Percentiles rank a stretch among this genome's conserved stretches.
These are phyloP conservation scores for Tephrocybe sp. DNA, from an alignment of 768 basidiomycete genomes.

Conservation along the genomic window DNA sequence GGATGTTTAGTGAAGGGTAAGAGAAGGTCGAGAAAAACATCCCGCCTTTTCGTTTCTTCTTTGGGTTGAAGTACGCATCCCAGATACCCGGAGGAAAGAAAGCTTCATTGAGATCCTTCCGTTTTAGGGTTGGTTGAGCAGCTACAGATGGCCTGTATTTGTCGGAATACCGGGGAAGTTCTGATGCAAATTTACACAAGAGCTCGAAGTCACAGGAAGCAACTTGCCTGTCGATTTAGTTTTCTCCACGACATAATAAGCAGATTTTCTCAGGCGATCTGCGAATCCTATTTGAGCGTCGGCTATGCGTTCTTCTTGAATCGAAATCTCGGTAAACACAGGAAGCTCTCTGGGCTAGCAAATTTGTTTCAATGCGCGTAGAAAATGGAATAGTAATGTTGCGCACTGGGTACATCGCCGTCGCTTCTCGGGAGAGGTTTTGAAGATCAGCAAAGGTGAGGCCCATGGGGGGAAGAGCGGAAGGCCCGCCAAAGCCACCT, in stretches of 20 bases:
- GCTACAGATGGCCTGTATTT: constrained; percentile 67
- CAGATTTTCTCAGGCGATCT: constrained; percentile 60
- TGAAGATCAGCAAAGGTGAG: constrained; percentile 80
- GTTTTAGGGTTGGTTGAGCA: constrained; percentile 64
- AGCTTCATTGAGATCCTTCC: constrained; percentile 65
- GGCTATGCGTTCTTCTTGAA: constrained; percentile 63
- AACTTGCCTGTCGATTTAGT: constrained; percentile 56
- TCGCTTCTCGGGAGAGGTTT: constrained; percentile 70
- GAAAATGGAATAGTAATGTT: constrained; percentile 18
- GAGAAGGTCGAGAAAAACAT: neutral
- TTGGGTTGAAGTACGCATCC: constrained; percentile 78
- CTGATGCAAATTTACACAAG: constrained; percentile 29
- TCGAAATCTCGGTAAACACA: constrained; percentile 60
- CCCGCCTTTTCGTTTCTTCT: constrained; percentile 56
- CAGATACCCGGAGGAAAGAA: constrained; percentile 80
- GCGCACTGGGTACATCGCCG: constrained; percentile 80
- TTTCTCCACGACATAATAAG: constrained; percentile 73
- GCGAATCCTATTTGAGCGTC: constrained; percentile 68
- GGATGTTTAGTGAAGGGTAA: neutral
- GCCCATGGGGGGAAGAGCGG: constrained; percentile 67
- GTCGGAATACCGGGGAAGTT: constrained; percentile 80
- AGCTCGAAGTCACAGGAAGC: constrained; percentile 15
- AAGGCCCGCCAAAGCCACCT: constrained; percentile 55
- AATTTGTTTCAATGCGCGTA: constrained; percentile 19
- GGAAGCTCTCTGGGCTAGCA: constrained; percentile 67